A percentile compares a stretch with the other conserved stretches of the same genome.
These are phyloP conservation scores for Tephrocybe sp. DNA, from an alignment of 768 basidiomycete genomes.

Conservation along the genomic window DNA sequence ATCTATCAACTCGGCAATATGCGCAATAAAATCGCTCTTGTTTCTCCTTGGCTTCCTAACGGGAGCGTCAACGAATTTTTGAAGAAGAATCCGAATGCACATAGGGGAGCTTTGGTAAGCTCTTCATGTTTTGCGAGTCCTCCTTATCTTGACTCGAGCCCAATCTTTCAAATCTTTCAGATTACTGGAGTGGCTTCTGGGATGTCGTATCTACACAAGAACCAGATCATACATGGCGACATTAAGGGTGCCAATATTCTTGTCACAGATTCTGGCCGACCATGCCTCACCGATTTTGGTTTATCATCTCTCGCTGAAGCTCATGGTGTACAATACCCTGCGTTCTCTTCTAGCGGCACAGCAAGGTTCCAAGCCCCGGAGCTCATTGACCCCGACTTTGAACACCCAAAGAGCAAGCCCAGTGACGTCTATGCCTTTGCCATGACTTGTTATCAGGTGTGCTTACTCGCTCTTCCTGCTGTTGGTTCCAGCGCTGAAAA, in stretches of 20 bases:
- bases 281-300: slow-evolving; percentile 4
- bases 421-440: background rate
- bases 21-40: background rate
- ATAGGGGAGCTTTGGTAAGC: background rate
- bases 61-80: slow-evolving; percentile 1
- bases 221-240: slow-evolving; percentile 2
- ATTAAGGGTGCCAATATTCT: slow-evolving; percentile 7
- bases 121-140: no score
- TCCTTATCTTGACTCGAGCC: no score
- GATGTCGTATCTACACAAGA: slow-evolving; percentile 1
- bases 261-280: background rate
- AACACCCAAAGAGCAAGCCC: background rate
- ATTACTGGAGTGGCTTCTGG: slow-evolving; percentile 1
- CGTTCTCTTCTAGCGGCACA: background rate
- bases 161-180: background rate
- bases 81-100: background rate
- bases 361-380: slow-evolving; percentile 1
- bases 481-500: background rate
- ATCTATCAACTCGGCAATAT: slow-evolving; percentile 1
- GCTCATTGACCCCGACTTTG: background rate
- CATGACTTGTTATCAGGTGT: slow-evolving; percentile 2
- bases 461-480: no score
- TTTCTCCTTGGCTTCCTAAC: slow-evolving; percentile 8
- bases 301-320: slow-evolving; percentile 1
- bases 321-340: background rate